These are phyloP conservation scores for Diospyros lotus DNA, from an alignment of 148 eudicot species.

Conservation along the genomic window DNA sequence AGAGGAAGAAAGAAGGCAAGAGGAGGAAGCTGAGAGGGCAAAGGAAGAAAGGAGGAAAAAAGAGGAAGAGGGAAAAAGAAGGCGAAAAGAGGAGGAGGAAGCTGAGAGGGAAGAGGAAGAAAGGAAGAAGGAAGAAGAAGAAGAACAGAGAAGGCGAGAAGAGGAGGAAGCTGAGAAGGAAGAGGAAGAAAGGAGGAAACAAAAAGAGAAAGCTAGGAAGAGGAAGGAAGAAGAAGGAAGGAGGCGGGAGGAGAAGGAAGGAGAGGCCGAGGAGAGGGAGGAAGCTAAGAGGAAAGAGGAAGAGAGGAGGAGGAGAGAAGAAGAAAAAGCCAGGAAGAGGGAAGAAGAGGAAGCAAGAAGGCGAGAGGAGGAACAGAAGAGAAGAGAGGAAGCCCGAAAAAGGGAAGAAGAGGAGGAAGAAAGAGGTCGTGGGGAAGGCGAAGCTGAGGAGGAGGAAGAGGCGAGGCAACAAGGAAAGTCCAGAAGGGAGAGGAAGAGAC, in stretches of 20 bases:
- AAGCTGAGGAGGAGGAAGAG: too few relatives aligned
- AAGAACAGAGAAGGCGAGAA: background rate
- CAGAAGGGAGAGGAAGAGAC: too few relatives aligned
- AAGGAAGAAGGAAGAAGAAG: constrained; percentile 4
- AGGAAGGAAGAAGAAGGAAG: constrained; percentile 6
- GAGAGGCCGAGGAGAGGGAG: constrained; percentile 12
- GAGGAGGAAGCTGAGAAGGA: constrained; percentile 14
- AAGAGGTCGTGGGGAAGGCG: too few relatives aligned
- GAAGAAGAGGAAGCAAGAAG: constrained; percentile 27
- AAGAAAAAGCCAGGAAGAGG: constrained; percentile 25
- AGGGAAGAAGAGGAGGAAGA: too few relatives aligned
- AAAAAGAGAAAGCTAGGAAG: background rate
- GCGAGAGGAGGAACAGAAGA: too few relatives aligned
- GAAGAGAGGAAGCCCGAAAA: too few relatives aligned
- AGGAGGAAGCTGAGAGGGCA: constrained; percentile 21
- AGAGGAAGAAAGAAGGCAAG: constrained; percentile 1
- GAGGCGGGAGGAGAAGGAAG: constrained; percentile 10
- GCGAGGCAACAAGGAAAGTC: too few relatives aligned
- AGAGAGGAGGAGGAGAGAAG: constrained; percentile 6
- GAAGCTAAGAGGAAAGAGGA: constrained; percentile 1
- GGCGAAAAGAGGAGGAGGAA: constrained; percentile 11
- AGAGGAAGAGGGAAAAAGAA: constrained; percentile 17
- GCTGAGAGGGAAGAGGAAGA: background rate
- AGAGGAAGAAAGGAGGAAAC: constrained; percentile 2
- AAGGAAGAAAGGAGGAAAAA: constrained; percentile 36